These are phyloP conservation scores for Pyrenophora seminiperda DNA, from an alignment of 2,329 filamentous ascomycete species.

Conservation along the genomic window DNA sequence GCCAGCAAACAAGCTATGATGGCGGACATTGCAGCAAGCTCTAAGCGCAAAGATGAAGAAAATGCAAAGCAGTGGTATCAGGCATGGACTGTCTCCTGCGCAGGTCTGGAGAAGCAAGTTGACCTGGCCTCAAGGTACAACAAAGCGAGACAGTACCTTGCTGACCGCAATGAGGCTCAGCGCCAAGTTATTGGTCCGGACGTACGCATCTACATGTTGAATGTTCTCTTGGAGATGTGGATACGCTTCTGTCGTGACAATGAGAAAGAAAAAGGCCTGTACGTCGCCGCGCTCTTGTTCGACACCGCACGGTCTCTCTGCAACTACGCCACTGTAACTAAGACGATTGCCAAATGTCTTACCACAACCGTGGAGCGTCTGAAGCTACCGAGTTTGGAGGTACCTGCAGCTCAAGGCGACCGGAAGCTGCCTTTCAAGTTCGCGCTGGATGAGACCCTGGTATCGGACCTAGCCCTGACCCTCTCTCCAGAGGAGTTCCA, in stretches of 20 bases:
- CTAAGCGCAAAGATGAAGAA: constrained; percentile 51
- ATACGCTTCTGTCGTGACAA: constrained; percentile 41
- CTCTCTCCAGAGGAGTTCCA: constrained; percentile 64
- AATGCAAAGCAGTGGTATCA: constrained; percentile 49
- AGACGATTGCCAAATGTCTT: constrained; percentile 39
- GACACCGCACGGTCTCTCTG: constrained; percentile 38
- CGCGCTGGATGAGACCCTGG: constrained; percentile 26
- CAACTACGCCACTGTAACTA: constrained; percentile 34
- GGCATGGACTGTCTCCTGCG: constrained; percentile 54
- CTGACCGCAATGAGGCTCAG: constrained; percentile 48
- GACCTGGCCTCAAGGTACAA: constrained; percentile 54
- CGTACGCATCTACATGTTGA: constrained; percentile 57
- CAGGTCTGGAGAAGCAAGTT: constrained; percentile 55
- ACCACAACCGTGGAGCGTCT: constrained; percentile 48
- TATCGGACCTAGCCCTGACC: constrained; percentile 44
- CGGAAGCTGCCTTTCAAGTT: constrained; percentile 54
- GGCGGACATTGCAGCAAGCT: constrained; percentile 50
- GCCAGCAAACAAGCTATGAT: constrained; percentile 52
- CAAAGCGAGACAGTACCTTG: constrained; percentile 57
- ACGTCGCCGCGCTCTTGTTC: constrained; percentile 43
- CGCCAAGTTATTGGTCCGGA: constrained; percentile 52
- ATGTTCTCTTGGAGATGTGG: constrained; percentile 57
- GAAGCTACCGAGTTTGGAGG: constrained; percentile 45
- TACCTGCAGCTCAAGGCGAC: constrained; percentile 40
- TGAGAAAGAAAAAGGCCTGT: constrained; percentile 36